These are phyloP conservation scores for Mycena citricolor DNA, from an alignment of 1,284 basidiomycete genomes.

Conservation along the genomic window DNA sequence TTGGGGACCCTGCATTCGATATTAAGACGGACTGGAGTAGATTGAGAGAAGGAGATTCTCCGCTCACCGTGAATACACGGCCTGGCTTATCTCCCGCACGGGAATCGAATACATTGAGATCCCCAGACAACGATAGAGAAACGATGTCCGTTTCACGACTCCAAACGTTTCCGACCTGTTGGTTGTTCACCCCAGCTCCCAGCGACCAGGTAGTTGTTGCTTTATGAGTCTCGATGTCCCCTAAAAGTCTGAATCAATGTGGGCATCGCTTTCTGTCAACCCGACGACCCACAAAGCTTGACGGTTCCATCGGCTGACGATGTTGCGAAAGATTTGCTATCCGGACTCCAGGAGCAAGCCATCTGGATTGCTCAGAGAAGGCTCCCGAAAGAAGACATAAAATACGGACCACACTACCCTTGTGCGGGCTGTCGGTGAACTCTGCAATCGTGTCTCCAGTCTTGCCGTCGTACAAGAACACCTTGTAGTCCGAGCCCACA, in stretches of 20 bases:
- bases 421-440: constrained; percentile 64
- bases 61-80: constrained; percentile 61
- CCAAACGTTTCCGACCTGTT: constrained; percentile 91
- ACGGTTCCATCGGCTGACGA: constrained; percentile 89
- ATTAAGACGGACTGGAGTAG: constrained; percentile 6
- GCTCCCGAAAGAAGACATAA: not conserved
- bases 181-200: constrained; percentile 67
- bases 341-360: constrained; percentile 76
- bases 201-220: constrained; percentile 68
- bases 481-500: constrained; percentile 89
- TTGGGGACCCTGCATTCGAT: constrained; percentile 63
- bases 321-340: constrained; percentile 74
- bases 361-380: constrained; percentile 49
- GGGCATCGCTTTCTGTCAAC: not conserved
- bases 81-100: constrained; percentile 60
- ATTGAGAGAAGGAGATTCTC: not conserved
- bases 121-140: constrained; percentile 84
- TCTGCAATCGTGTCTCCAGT: constrained; percentile 79
- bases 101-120: constrained; percentile 84
- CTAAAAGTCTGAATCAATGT: constrained; percentile 36
- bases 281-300: constrained; percentile 79
- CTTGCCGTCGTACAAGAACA: constrained; percentile 91
- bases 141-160: constrained; percentile 73
- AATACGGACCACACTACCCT: constrained; percentile 71
- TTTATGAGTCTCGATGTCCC: constrained; percentile 79